These are phyloP conservation scores for Wickerhamomyces rabaulensis DNA, from an alignment of 805 yeast genomes.

Conservation along the genomic window DNA sequence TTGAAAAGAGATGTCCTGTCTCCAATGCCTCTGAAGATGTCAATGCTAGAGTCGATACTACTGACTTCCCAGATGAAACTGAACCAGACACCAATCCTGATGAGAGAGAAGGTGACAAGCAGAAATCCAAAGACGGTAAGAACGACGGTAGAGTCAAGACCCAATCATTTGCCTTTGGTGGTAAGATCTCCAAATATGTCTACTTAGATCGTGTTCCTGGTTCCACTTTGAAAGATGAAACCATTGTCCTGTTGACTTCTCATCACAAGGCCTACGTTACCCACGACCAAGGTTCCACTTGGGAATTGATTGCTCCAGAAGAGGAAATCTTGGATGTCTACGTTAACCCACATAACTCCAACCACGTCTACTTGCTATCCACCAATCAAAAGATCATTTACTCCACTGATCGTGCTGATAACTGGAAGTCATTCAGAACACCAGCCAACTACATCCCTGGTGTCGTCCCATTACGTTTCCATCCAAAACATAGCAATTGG, in stretches of 20 bases:
- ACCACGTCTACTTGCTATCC: slow-evolving; percentile 32
- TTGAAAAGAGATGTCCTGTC: slow-evolving; percentile 17
- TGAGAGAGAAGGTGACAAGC: slow-evolving; percentile 30
- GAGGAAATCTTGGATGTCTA: slow-evolving; percentile 48
- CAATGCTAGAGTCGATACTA: slow-evolving; percentile 7
- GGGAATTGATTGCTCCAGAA: slow-evolving; percentile 25
- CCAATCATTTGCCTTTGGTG: slow-evolving; percentile 41
- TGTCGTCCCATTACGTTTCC: slow-evolving; percentile 57
- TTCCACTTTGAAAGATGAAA: slow-evolving; percentile 48
- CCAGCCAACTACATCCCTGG: slow-evolving; percentile 45
- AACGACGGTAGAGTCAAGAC: slow-evolving; percentile 31
- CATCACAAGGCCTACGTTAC: slow-evolving; percentile 55
- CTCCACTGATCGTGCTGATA: slow-evolving; percentile 64
- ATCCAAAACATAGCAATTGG: slow-evolving; percentile 46
- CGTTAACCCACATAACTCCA: slow-evolving; percentile 55
- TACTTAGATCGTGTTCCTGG: slow-evolving; percentile 44
- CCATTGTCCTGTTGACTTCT: slow-evolving; percentile 56
- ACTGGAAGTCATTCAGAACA: slow-evolving; percentile 38
- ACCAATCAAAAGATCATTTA: slow-evolving; percentile 36
- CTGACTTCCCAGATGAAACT: slow-evolving; percentile 26
- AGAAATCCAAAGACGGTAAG: slow-evolving; percentile 28
- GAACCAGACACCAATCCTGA: slow-evolving; percentile 23
- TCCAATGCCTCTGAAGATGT: slow-evolving; percentile 9
- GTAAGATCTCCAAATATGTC: slow-evolving; percentile 47
- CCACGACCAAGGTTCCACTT: slow-evolving; percentile 40